phyloP scores from a whole-genome alignment of 345 rosid species.

The Anastatica hierochuntica region DNA sequence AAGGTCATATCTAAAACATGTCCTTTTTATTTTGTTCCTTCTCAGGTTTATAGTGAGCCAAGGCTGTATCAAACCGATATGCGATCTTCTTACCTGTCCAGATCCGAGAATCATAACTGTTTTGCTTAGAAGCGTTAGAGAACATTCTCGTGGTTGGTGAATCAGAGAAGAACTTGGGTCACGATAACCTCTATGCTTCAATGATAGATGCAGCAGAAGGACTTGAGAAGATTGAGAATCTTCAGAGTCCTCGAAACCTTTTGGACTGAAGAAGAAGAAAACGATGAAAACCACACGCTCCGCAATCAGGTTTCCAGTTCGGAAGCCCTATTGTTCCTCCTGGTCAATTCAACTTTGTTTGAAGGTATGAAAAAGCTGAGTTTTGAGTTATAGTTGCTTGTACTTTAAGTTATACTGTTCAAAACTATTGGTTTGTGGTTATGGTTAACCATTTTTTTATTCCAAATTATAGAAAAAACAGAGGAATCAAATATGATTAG shows the following conservation, averaged over 20 bases:
- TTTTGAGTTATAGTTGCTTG: not conserved
- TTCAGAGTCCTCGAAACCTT: constrained; percentile 67
- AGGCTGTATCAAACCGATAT: constrained; percentile 66
- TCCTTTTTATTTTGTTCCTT: not conserved
- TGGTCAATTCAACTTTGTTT: constrained; percentile 69
- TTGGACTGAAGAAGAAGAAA: constrained; percentile 56
- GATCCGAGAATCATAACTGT: constrained; percentile 66
- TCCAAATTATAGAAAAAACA: constrained; percentile 19
- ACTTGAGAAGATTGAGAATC: too few species aligned
- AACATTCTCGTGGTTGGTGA: constrained; percentile 69
- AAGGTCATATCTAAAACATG: not conserved
- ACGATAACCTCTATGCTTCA: constrained; percentile 43
- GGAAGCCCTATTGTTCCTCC: constrained; percentile 45
- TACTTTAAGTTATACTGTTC: not conserved
- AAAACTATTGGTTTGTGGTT: too few species aligned
- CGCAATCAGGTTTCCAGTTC: constrained; percentile 58
- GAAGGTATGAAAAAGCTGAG: constrained; percentile 19
- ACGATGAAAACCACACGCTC: constrained; percentile 60
- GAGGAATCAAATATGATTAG: too few species aligned
- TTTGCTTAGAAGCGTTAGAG: constrained; percentile 69
- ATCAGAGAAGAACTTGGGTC: constrained; percentile 50
- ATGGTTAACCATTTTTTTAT: constrained; percentile 8
- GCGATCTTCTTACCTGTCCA: constrained; percentile 69
- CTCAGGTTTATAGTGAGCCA: constrained; percentile 48
- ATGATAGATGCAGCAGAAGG: constrained; percentile 76